Evolutionary conservation across 2,329 filamentous ascomycete genomes (phyloP), one percentile per base, ranked within the genome.

Genomic region (Hypoxylon sp.): DNA sequence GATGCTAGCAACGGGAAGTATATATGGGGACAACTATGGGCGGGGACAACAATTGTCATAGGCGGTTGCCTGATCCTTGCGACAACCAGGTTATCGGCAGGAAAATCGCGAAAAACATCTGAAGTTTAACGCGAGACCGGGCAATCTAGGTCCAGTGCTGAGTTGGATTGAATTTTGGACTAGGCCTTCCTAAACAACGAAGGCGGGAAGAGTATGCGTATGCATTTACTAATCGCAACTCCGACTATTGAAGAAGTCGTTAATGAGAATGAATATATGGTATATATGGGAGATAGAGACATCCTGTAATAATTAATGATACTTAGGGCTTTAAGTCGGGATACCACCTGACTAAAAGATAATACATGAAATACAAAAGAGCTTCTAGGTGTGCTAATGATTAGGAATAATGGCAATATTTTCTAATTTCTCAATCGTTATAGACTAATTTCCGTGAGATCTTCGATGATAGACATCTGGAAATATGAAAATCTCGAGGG

Each of bases 1-100:
- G 72, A 72, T 58, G 59, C 64, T 13, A 69, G 59, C 19, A 68
- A 66, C 26, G 72, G 73, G 1, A 61, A 53, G 29, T 75, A 72
- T 14, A 29, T 70, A 19, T 72, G 68, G 58, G 71, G 52, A 11
- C 73, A 75, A 62, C 24, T 74, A 22, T 74, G 71, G 64, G 72
- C 63, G 3, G 73, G 68, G 44, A 47, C 66, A 24, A 64, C 66
- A 13, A 73, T 74, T 51, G n/a, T 73, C 11, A 46, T 71, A 6
- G 67, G 66, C 3, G 59, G 63, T 3, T 11, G 42, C 1, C 22
- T 70, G 1, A 50, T 72, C 35, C 58, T 72, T 39, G 5, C 33
- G 19, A 37, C 62, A 19, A 56, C 70, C 17, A 60, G 61, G 53
- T 4, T 70, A 17, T 14, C 58, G 26, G 22, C 24, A n/a, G n/a